Percentiles rank a stretch among this genome's conserved stretches.
Evolutionary conservation across 2,329 filamentous ascomycete species (phyloP).

Genomic region (Chaetomiaceae sp.): DNA sequence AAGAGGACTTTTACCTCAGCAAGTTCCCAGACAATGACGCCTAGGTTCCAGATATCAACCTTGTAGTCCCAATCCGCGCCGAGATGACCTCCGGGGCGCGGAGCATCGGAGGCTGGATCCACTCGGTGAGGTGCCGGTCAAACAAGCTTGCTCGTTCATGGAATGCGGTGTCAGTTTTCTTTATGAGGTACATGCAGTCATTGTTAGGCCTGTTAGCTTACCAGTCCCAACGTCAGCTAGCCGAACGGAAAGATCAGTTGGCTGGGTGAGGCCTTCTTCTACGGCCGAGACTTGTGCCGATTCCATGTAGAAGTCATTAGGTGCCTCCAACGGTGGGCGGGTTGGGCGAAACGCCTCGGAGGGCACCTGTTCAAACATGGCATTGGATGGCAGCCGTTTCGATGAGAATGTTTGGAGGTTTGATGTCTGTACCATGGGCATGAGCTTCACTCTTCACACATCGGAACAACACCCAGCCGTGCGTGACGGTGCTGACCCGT

Average conservation of each 20-base stretch:
- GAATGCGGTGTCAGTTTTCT: too few relatives aligned
- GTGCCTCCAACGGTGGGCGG: neutral
- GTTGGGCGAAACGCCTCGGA: neutral
- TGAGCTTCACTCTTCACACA: too few relatives aligned
- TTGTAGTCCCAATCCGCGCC: conserved; percentile 13
- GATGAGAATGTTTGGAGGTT: conserved; percentile 14
- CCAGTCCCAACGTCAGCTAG: conserved; percentile 12
- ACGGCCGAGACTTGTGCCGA: neutral
- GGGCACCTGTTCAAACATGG: conserved; percentile 9
- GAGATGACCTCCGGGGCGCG: conserved; percentile 13
- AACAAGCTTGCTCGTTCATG: conserved; percentile 7
- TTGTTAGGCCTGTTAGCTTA: neutral
- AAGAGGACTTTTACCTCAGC: conserved; percentile 12
- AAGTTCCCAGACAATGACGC: conserved; percentile 11
- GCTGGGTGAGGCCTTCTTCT: conserved; percentile 2
- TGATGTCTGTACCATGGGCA: conserved; percentile 8
- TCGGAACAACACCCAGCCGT: too few relatives aligned
- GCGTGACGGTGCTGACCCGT: conserved; percentile 9
- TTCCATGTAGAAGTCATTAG: conserved; percentile 12
- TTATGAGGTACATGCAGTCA: too few relatives aligned
- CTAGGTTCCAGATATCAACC: conserved; percentile 15
- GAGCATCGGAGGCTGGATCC: conserved; percentile 12
- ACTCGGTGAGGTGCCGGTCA: conserved; percentile 6
- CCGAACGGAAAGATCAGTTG: conserved; percentile 6
- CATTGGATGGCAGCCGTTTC: conserved; percentile 9